Base-by-base conservation (phyloP, 441 rosid genomes). In the Mallotus repandus region DNA sequence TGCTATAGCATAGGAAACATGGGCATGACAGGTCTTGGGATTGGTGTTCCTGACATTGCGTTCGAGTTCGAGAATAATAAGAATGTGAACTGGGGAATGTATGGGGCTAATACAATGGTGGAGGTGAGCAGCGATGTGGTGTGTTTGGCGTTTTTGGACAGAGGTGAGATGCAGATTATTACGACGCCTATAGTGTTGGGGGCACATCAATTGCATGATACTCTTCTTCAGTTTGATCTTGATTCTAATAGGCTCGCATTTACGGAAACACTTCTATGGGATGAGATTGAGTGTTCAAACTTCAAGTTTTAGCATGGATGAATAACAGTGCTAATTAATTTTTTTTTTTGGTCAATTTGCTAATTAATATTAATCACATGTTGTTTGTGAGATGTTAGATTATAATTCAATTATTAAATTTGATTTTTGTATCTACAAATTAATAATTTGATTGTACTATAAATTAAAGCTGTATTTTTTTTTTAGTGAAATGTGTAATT, bases 41-140 rank as follows among this genome's bases (percentile, higher is more conserved):
- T 72, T 3, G 11, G n/a, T 6, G 73, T 72, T 6, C 76, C 80
- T 3, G 69, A 68, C 1, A 68, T 77, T 13, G 9, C 64, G 0
- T 55, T 72, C 2, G 76, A 53, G 48, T 72, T 77, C 32, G 73
- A 77, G 60, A 77, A 46, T 45, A 61, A 71, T 5, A 66, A 74
- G 66, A 55, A 61, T 43, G 45, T 74, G 50, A 43, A 60, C 5
- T 74, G 81, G 81, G 66, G 62, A 55, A 59, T 79, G 57, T 70
- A 49, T 45, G 81, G 81, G 55, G 73, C 68, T 25, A 78, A 70
- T 66, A 32, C 78, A 0, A 54, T 78, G 76, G 78, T 66, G 53
- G 65, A 78, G 59, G 60, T 74, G 50, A 78, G 62, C 9, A 14
- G 16, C 0, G 74, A 69, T 25, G 81, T 78, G 49, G 41, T 43